phyloP scores from a whole-genome alignment of 306 rosid genomes.

The Corylus avellana region DNA sequence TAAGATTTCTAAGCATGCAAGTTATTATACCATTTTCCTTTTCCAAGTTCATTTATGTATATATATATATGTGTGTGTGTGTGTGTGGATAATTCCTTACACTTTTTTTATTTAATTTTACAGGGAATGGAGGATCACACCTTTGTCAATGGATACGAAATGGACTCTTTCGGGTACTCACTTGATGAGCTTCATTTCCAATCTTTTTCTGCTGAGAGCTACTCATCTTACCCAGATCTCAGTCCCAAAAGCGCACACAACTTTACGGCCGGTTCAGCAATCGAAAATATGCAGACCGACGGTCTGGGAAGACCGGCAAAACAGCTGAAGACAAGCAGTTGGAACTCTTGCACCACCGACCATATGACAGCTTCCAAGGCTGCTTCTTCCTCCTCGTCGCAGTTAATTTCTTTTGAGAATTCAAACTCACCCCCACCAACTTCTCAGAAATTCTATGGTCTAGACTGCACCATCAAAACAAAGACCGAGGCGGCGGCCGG shows the following conservation, averaged over 20 bases:
- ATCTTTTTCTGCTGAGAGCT: constrained; percentile 37
- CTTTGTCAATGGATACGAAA: constrained; percentile 26
- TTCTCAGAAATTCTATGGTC: constrained; percentile 24
- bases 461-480: constrained; percentile 32
- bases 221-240: constrained; percentile 35
- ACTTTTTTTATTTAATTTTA: background rate
- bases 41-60: background rate
- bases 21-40: background rate
- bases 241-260: background rate
- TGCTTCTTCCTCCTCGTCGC: constrained; percentile 47
- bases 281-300: constrained; percentile 4
- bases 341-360: constrained; percentile 38
- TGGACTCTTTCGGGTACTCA: constrained; percentile 33
- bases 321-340: constrained; percentile 36
- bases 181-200: constrained; percentile 41
- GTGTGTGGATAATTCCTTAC: background rate
- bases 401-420: constrained; percentile 59
- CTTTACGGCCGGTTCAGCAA: background rate
- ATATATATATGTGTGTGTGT: no score
- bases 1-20: constrained; percentile 1
- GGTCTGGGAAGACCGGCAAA: constrained; percentile 29
- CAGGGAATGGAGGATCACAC: constrained; percentile 33
- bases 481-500: constrained; percentile 31
- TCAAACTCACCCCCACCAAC: constrained; percentile 27
- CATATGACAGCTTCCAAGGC: constrained; percentile 19